Percentiles rank a stretch among this genome's conserved stretches.
These are phyloP conservation scores for Saturnispora besseyi DNA, from an alignment of 805 yeast genomes.

Conservation along the genomic window DNA sequence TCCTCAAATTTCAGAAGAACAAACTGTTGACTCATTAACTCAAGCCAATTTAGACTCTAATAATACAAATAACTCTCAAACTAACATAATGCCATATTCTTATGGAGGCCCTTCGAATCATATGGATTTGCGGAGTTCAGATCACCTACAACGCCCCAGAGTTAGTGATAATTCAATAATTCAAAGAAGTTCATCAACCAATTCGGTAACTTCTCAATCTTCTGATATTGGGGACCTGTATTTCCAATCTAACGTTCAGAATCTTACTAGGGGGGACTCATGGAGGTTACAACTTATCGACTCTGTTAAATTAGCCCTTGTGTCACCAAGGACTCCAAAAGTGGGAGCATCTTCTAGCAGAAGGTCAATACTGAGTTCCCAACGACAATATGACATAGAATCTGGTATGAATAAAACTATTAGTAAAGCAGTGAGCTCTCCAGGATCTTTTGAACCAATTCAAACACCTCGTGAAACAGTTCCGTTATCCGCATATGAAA, in stretches of 20 bases:
- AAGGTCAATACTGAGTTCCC: constrained; percentile 1
- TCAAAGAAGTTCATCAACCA: background rate
- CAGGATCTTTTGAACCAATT: background rate
- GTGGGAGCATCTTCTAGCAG: background rate
- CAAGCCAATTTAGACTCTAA: background rate
- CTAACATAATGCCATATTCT: background rate
- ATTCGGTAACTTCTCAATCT: constrained; percentile 6
- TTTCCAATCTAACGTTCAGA: constrained; percentile 22
- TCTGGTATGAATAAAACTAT: background rate
- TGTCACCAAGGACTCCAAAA: constrained; percentile 6
- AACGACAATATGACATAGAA: constrained; percentile 8
- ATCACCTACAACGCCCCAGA: background rate
- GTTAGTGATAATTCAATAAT: background rate
- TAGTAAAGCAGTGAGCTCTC: background rate
- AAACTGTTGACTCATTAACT: background rate
- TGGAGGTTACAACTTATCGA: constrained; percentile 26
- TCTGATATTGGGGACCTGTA: constrained; percentile 11
- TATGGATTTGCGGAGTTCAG: background rate
- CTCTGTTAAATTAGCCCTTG: constrained; percentile 23
- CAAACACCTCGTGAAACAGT: background rate
- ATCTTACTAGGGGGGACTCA: constrained; percentile 21
- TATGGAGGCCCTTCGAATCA: background rate
- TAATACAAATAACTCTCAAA: background rate
- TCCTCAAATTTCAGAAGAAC: background rate
- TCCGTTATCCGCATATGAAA: background rate